Evolutionary conservation across 1,284 basidiomycete species (phyloP).

Genomic region (Ceratobasidium sp.): DNA sequence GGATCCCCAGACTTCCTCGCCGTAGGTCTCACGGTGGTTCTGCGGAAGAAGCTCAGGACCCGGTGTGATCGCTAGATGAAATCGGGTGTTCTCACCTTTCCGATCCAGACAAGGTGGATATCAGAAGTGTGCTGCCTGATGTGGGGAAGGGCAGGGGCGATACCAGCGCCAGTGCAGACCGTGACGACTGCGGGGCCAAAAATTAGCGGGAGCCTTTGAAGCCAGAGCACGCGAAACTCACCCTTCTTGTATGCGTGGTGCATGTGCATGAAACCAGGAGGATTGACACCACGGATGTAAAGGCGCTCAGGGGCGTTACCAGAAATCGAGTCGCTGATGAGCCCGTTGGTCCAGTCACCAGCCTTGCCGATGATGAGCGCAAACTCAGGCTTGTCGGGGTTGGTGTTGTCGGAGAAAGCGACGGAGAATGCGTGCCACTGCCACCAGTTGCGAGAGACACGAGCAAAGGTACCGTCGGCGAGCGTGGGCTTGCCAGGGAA

Average conservation of each 20-base stretch:
- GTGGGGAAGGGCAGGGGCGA: constrained; percentile 40
- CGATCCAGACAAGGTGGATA: constrained; percentile 37
- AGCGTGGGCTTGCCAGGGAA: constrained; percentile 30
- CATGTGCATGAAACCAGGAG: constrained; percentile 41
- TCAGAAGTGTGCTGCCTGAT: constrained; percentile 27
- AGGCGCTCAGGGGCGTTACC: background rate
- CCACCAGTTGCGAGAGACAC: constrained; percentile 27
- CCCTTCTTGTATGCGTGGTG: constrained; percentile 41
- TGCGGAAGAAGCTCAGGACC: background rate
- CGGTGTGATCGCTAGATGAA: constrained; percentile 13
- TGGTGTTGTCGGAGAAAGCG: constrained; percentile 18
- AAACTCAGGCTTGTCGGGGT: constrained; percentile 38
- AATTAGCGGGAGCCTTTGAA: background rate
- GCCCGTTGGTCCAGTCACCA: constrained; percentile 35
- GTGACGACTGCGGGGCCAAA: constrained; percentile 18
- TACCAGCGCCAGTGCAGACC: constrained; percentile 38
- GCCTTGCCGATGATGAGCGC: constrained; percentile 28
- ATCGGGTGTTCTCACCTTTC: constrained; percentile 19
- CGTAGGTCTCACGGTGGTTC: constrained; percentile 42
- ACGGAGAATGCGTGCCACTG: constrained; percentile 40
- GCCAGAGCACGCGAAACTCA: background rate
- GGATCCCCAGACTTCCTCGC: constrained; percentile 35
- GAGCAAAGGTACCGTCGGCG: constrained; percentile 25
- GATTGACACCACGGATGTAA: constrained; percentile 35
- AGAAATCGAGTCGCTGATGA: constrained; percentile 22